phyloP scores from a whole-genome alignment of 2,329 filamentous ascomycete genomes.

The Talaromyces atroroseus region DNA sequence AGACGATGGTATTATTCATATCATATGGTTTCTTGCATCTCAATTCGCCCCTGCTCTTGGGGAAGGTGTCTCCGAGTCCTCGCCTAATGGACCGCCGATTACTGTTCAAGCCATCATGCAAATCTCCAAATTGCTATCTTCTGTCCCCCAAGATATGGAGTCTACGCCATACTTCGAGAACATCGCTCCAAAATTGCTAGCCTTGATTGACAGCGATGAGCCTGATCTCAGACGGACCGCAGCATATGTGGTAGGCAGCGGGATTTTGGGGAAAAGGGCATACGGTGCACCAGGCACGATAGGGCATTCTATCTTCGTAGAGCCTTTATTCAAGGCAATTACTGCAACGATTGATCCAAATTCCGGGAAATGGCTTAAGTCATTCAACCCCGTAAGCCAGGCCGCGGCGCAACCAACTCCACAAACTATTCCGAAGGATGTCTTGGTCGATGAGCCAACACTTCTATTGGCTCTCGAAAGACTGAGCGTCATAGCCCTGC shows the following conservation, averaged over 20 bases:
- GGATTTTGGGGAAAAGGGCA: conserved; percentile 36
- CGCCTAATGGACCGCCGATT: conserved; percentile 33
- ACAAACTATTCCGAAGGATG: conserved; percentile 7
- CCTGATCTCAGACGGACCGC: conserved; percentile 37
- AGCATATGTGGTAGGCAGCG: conserved; percentile 39
- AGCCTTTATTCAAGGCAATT: conserved; percentile 35
- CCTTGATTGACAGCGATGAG: conserved; percentile 36
- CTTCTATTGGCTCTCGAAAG: conserved; percentile 31
- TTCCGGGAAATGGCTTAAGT: conserved; percentile 25
- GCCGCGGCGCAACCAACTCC: not conserved
- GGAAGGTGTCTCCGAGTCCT: conserved; percentile 24
- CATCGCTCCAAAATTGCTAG: conserved; percentile 37
- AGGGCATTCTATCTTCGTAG: conserved; percentile 38
- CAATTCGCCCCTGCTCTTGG: conserved; percentile 38
- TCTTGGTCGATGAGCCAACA: conserved; percentile 20
- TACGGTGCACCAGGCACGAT: conserved; percentile 36
- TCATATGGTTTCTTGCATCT: conserved; percentile 38
- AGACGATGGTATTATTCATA: conserved; percentile 37
- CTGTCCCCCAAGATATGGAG: conserved; percentile 35
- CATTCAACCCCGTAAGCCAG: conserved; percentile 16
- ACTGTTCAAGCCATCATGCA: conserved; percentile 43
- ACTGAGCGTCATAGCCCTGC: conserved; percentile 30
- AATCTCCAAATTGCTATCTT: conserved; percentile 37
- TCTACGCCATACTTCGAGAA: conserved; percentile 30
- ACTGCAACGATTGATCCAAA: conserved; percentile 26